Evolutionary conservation across 176 grass and related monocot genomes (phyloP).

Genomic region (Ensete glaucum): DNA sequence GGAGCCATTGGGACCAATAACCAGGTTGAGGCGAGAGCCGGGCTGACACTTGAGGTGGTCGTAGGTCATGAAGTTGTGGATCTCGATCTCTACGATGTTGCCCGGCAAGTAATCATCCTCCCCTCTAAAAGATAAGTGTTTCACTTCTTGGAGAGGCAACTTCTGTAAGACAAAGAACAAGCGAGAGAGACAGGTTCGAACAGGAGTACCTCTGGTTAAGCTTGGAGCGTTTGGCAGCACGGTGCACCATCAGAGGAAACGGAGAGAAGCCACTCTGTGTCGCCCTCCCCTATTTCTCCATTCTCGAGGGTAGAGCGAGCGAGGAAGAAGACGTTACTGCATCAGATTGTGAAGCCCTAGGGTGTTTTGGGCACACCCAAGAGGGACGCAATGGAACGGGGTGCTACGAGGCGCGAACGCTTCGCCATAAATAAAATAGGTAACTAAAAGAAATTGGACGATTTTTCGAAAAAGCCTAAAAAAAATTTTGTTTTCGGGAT

Average conservation of each 20-base stretch:
- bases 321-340: not conserved
- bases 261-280: not conserved
- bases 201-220: not conserved
- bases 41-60: slow-evolving; percentile 63
- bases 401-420: too few relatives aligned
- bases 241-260: not conserved
- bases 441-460: too few relatives aligned
- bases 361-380: not conserved
- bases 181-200: not conserved
- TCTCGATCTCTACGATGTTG: slow-evolving; percentile 90
- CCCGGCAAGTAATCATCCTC: slow-evolving; percentile 86
- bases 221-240: not conserved
- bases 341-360: not conserved
- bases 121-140: slow-evolving; percentile 25
- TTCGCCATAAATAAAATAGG: too few relatives aligned
- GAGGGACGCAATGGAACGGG: not conserved
- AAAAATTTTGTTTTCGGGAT: too few relatives aligned
- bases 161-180: not conserved
- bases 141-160: not conserved
- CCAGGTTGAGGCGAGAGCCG: slow-evolving; percentile 77
- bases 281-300: not conserved
- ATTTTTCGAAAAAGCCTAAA: too few relatives aligned
- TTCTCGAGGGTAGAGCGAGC: not conserved
- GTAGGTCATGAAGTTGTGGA: slow-evolving; percentile 89
- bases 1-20: slow-evolving; percentile 80